Conservation (phyloP, 2,329 filamentous ascomycete species). For the Venturia nashicola region DNA sequence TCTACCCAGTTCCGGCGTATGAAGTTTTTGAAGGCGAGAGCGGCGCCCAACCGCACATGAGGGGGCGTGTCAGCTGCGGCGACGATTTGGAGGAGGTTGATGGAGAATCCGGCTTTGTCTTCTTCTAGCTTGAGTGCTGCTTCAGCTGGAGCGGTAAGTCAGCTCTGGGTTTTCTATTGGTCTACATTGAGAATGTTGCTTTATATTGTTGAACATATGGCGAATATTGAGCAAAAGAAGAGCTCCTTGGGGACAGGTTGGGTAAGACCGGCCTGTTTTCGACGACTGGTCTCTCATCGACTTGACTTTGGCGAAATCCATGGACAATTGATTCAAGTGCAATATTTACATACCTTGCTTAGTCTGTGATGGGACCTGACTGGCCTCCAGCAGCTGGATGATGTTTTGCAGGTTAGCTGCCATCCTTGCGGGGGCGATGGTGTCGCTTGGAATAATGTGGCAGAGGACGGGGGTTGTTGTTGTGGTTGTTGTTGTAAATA, state of each 20-base stretch:
- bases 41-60: conserved; percentile 75
- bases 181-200: neutral
- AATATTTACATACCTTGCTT: conserved; percentile 59
- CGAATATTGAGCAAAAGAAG: neutral
- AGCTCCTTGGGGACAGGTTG: neutral
- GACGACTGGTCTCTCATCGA: neutral
- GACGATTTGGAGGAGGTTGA: conserved; percentile 78
- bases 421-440: conserved; percentile 30
- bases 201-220: neutral
- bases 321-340: neutral
- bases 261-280: neutral
- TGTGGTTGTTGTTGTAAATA: conserved; percentile 6
- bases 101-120: conserved; percentile 73
- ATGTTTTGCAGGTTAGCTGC: conserved; percentile 49
- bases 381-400: conserved; percentile 79
- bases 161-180: conserved; percentile 5
- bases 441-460: neutral
- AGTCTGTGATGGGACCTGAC: conserved; percentile 75
- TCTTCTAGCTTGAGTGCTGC: conserved; percentile 66
- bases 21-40: conserved; percentile 97
- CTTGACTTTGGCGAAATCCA: neutral
- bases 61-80: conserved; percentile 58
- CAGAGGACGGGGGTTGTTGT: neutral
- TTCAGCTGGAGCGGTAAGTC: conserved; percentile 51
- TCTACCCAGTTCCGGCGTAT: conserved; percentile 83